Evolutionary conservation across 768 basidiomycete species (phyloP), one percentile per base, ranked within the genome.

Genomic region (Psilocybe azurescens): DNA sequence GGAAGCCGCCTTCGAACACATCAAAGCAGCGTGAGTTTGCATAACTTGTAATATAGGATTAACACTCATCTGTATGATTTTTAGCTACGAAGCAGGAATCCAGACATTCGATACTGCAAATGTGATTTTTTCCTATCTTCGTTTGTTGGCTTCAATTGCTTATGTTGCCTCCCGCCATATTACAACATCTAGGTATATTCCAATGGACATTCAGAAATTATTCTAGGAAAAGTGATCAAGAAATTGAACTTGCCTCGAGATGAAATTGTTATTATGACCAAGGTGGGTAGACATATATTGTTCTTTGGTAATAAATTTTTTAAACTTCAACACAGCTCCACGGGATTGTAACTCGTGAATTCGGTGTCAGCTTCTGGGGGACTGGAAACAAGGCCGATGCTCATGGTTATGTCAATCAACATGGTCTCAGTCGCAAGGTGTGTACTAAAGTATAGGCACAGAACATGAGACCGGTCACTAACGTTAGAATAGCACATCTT

Each of bases 201-300:
- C 2, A 86, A 89, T 63, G 89, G 89, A 3, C 73, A 78, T 9
- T 88, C 87, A 0, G 92, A 93, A 70, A 70, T 82, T 51, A 81
- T 91, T 59, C 77, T 91, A 24, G 91, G 91, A 8, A 88, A 89
- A 66, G 89, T 86, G 1, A 86, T 94, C 75, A 89, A 89, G 67
- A 68, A 85, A 62, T 79, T 85, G 64, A 70, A 86, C 20, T 77
- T 90, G 5, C 89, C 90, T 24, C 83, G 92, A 1, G 87, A 89
- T 10, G 85, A 88, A 64, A 85, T 93, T 54, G 91, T 94, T 20
- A 83, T 94, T 9, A 82, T 93, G 79, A 92, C 92, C 58, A 93
- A 94, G 77, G 86, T 85, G 58, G 65, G 58, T 29, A 4, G 20
- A n/a, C n/a, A n/a, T 28, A n/a, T 30, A 51, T n/a, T n/a, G n/a